A percentile compares a stretch with the other conserved stretches of the same genome.
Evolutionary conservation across 768 basidiomycete genomes (phyloP).

Genomic region (Mycena vitilis): DNA sequence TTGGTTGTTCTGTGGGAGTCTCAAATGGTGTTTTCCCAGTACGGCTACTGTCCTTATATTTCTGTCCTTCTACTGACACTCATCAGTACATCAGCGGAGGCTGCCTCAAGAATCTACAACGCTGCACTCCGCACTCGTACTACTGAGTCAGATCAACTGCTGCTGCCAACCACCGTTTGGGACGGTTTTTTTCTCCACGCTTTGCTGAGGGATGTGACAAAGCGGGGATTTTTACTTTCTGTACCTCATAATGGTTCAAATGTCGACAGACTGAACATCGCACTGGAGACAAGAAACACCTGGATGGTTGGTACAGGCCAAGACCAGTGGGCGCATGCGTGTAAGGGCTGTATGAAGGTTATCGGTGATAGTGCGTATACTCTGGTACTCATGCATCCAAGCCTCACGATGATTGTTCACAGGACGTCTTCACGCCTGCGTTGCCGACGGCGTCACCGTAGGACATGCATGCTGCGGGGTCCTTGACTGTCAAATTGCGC

Average conservation of each 20-base stretch:
- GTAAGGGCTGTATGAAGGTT: constrained; percentile 11
- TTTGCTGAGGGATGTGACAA: background rate
- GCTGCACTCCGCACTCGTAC: constrained; percentile 6
- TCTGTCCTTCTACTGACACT: background rate
- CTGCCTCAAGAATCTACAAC: constrained; percentile 11
- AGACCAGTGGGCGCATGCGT: constrained; percentile 21
- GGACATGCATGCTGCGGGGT: constrained; percentile 41
- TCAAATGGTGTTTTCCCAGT: constrained; percentile 19
- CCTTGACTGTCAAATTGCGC: constrained; percentile 37
- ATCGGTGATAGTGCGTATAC: background rate
- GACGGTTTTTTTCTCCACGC: constrained; percentile 5
- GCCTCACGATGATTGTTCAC: background rate
- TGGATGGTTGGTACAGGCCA: constrained; percentile 23
- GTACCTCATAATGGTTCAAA: constrained; percentile 6
- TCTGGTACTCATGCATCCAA: background rate
- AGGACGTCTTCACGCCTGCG: constrained; percentile 27
- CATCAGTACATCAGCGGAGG: constrained; percentile 8
- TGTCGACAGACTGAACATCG: background rate
- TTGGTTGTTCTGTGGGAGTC: constrained; percentile 7
- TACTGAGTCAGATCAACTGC: background rate
- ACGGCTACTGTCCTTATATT: background rate
- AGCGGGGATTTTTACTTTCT: background rate
- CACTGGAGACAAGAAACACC: background rate
- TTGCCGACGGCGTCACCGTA: constrained; percentile 42
- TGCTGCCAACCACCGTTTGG: constrained; percentile 1